These are phyloP conservation scores for Calonectria ilicicola DNA, from an alignment of 2,329 filamentous ascomycete genomes.

Conservation along the genomic window DNA sequence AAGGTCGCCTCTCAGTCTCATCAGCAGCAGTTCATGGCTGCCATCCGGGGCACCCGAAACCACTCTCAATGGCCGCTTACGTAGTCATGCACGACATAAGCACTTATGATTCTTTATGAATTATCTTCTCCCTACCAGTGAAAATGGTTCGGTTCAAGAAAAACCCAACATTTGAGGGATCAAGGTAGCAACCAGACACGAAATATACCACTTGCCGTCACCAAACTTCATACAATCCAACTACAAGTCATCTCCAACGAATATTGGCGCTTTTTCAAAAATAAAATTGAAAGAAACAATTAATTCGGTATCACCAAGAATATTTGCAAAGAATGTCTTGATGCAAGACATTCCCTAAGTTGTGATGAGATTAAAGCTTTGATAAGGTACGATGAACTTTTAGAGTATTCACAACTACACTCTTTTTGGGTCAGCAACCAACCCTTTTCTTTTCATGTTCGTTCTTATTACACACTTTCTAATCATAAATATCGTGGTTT, in stretches of 20 bases:
- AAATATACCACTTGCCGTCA: background rate
- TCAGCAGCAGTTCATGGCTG: background rate
- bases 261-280: background rate
- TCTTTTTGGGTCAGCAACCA: no score
- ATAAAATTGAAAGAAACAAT: no score
- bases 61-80: background rate
- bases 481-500: no score
- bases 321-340: no score
- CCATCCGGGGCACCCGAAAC: slow-evolving; percentile 15
- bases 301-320: no score
- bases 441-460: no score
- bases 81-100: background rate
- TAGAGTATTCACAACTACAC: no score
- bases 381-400: no score
- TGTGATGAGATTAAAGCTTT: no score
- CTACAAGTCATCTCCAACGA: background rate
- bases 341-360: no score
- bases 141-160: background rate
- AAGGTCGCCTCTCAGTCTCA: background rate
- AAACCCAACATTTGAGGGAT: background rate
- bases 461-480: no score
- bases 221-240: background rate
- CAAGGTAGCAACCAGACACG: background rate
- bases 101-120: background rate
- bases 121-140: background rate